Conservation (phyloP, 257 asterid species). For the Scutellaria baicalensis region DNA sequence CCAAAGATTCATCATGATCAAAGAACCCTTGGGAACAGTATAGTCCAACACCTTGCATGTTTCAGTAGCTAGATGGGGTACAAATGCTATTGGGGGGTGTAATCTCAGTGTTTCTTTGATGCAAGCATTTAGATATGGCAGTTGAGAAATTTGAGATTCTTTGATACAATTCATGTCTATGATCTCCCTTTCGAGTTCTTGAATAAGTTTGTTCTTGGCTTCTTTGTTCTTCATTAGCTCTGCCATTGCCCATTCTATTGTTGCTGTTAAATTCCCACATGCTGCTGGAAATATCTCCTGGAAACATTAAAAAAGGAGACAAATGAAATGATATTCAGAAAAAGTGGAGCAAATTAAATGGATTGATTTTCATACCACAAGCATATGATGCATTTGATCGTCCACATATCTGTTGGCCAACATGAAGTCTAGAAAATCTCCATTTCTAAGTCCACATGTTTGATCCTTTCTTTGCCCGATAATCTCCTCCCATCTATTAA, state of each 20-base stretch:
- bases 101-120: slow-evolving; percentile 35
- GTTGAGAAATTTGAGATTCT: slow-evolving; percentile 21
- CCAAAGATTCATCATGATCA: slow-evolving; percentile 36
- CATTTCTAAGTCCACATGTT: neutral
- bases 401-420: slow-evolving; percentile 19
- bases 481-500: slow-evolving; percentile 21
- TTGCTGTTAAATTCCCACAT: slow-evolving; percentile 26
- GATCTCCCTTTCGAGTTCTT: slow-evolving; percentile 17
- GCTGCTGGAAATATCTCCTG: slow-evolving; percentile 40
- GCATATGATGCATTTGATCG: slow-evolving; percentile 33
- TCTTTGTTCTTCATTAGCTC: slow-evolving; percentile 28
- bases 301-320: neutral
- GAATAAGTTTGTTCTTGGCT: slow-evolving; percentile 12
- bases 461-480: slow-evolving; percentile 21
- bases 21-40: slow-evolving; percentile 25
- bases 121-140: slow-evolving; percentile 32
- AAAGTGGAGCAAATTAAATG: too few species aligned
- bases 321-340: too few species aligned
- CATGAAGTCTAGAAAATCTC: slow-evolving; percentile 37
- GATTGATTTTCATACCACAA: slow-evolving; percentile 18
- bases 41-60: slow-evolving; percentile 27
- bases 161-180: slow-evolving; percentile 1
- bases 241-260: slow-evolving; percentile 42
- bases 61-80: slow-evolving; percentile 28
- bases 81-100: slow-evolving; percentile 35